Conservation (phyloP, 2,329 filamentous ascomycete species). For the Diaporthe vaccinii region DNA sequence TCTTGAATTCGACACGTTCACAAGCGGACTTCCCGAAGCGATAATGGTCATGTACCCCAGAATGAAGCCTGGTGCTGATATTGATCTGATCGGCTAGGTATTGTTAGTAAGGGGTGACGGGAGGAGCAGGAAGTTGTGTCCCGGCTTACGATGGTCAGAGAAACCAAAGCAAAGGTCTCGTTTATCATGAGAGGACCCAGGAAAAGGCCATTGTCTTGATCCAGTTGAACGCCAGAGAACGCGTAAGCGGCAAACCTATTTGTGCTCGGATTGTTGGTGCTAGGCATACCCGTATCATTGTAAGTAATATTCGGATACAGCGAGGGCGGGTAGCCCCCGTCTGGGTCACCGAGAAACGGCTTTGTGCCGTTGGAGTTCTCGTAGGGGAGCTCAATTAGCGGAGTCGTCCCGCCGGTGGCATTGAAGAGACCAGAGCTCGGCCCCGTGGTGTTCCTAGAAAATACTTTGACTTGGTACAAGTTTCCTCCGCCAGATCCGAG, state of each 20-base stretch:
- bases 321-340: conserved; percentile 76
- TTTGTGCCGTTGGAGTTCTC: conserved; percentile 67
- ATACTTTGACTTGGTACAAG: conserved; percentile 81
- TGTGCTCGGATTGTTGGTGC: conserved; percentile 56
- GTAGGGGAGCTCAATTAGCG: conserved; percentile 74
- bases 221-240: conserved; percentile 65
- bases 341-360: conserved; percentile 72
- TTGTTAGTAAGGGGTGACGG: background rate
- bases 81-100: conserved; percentile 75
- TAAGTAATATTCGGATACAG: conserved; percentile 88
- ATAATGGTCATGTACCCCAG: conserved; percentile 88
- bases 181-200: conserved; percentile 83
- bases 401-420: conserved; percentile 66
- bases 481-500: conserved; percentile 69
- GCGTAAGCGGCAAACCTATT: conserved; percentile 60
- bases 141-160: conserved; percentile 72
- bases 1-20: conserved; percentile 71
- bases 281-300: conserved; percentile 57
- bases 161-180: conserved; percentile 79
- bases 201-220: conserved; percentile 71
- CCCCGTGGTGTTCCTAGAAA: conserved; percentile 75
- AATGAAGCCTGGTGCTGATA: conserved; percentile 70
- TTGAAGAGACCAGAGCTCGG: conserved; percentile 71
- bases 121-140: background rate
- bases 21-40: conserved; percentile 75